These are phyloP conservation scores for Eucalyptus guilfoylei DNA, from an alignment of 345 rosid species.

Conservation along the genomic window DNA sequence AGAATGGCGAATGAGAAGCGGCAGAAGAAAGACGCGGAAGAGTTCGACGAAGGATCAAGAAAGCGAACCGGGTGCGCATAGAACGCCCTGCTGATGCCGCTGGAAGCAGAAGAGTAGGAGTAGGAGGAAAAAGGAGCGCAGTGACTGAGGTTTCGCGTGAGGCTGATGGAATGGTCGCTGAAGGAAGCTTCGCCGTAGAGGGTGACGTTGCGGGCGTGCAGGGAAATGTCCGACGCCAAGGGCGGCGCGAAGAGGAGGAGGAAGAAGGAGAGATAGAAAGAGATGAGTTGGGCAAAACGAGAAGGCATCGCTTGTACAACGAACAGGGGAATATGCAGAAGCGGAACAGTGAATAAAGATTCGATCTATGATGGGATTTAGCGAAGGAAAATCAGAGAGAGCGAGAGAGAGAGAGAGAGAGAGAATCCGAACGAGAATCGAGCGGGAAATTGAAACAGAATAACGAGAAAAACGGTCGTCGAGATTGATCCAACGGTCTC, in stretches of 20 bases:
- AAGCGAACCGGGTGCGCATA: constrained; percentile 34
- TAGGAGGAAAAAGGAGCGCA: constrained; percentile 6
- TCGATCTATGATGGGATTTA: not conserved
- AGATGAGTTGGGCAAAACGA: not conserved
- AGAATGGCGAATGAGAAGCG: constrained; percentile 5
- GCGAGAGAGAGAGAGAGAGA: not conserved
- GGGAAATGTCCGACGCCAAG: not conserved
- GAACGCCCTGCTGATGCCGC: not conserved
- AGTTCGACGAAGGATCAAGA: constrained; percentile 3
- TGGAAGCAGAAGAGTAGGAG: constrained; percentile 19
- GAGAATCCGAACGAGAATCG: not conserved
- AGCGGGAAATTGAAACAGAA: not conserved
- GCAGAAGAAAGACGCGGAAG: not conserved
- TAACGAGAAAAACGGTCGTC: not conserved
- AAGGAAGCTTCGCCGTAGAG: constrained; percentile 63
- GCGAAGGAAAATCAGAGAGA: not conserved
- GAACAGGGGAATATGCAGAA: constrained; percentile 8
- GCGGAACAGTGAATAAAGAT: not conserved
- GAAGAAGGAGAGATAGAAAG: constrained; percentile 7
- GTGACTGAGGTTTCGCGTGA: constrained; percentile 53
- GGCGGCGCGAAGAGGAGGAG: constrained; percentile 15
- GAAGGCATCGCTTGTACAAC: not conserved
- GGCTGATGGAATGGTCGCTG: constrained; percentile 36
- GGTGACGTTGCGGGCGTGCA: constrained; percentile 35
- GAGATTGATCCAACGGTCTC: not conserved